Conservation (phyloP, 192 early-diverging fungal genomes). For the Chytriomyces sp. region DNA sequence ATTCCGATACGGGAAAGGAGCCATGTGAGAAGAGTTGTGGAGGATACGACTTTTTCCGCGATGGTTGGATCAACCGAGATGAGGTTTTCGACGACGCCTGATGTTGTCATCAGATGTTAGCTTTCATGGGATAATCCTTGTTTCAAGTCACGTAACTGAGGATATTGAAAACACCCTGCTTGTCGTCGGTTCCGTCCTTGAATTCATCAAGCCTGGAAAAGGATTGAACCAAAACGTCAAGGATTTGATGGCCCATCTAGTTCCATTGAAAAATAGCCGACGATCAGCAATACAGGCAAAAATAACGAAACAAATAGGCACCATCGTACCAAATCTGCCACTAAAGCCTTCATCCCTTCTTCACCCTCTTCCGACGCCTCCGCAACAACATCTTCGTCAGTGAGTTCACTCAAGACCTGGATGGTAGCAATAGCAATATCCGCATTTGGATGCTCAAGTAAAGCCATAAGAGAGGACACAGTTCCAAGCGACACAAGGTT, state of each 20-base stretch:
- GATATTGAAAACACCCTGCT: conserved; percentile 83
- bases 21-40: conserved; percentile 77
- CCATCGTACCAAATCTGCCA: conserved; percentile 63
- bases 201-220: conserved; percentile 78
- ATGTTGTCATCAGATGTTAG: not conserved
- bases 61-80: conserved; percentile 73
- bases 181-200: conserved; percentile 69
- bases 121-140: conserved; percentile 27
- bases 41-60: conserved; percentile 65
- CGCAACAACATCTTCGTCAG: conserved; percentile 82
- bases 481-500: conserved; percentile 73
- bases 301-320: not conserved
- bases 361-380: conserved; percentile 60
- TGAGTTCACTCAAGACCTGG: conserved; percentile 87
- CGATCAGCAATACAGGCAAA: not conserved
- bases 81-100: conserved; percentile 84
- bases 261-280: not conserved
- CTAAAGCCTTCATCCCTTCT: conserved; percentile 72
- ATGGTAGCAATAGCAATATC: conserved; percentile 88
- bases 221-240: conserved; percentile 82
- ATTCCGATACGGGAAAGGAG: conserved; percentile 68
- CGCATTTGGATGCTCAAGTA: conserved; percentile 91
- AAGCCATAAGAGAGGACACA: conserved; percentile 67
- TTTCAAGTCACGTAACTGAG: conserved; percentile 51
- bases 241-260: conserved; percentile 54